Base-by-base conservation (phyloP, 2,329 filamentous ascomycete species). In the Scopulariopsis brevicaulis region DNA sequence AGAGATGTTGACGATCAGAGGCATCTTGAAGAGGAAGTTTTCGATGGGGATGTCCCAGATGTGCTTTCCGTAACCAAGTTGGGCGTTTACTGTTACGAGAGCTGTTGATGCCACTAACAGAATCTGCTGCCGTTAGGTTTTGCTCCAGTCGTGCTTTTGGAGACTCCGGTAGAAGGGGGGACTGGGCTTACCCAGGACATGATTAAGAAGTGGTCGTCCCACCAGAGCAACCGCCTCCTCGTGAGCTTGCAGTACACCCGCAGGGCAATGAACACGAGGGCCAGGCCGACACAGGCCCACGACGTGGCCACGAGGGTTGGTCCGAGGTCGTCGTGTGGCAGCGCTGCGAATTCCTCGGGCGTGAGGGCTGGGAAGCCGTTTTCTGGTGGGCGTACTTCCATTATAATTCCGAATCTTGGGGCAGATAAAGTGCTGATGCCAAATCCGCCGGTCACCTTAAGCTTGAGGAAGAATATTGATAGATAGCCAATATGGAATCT, bases 231-330 rank as follows among this genome's bases (percentile, higher is more conserved):
- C 40, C 66, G 65, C 1, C 66, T 66, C 14, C 69, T 65, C 63
- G 66, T 68, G 32, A 66, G 54, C 55, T 73, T 73, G 65, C 70
- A 73, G 64, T 73, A 73, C 34, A 71, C 56, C 6, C 70, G 64
- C 20, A 72, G 57, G 12, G 62, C 60, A 4, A 73, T 58, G 51
- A 62, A 62, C 3, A 53, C 15, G 0, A 58, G 37, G n/a, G 60
- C 59, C 15, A 62, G 15, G 8, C 28, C 53, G 28, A 58, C 55
- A 6, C 61, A 56, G 50, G 59, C 32, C 61, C 61, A 62, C 28
- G 58, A 58, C 20, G 58, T 58, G n/a, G n/a, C 48, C 3, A 58
- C 34, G 4, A 56, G 46, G 1, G 22, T 51, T 5, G 60, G 60
- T 0, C 60, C 60, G 5, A 53, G 34, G 50, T 60, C 32, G 1